These are phyloP conservation scores for Pseudotulostoma volvatum DNA, from an alignment of 495 filamentous ascomycete genomes.

Conservation along the genomic window DNA sequence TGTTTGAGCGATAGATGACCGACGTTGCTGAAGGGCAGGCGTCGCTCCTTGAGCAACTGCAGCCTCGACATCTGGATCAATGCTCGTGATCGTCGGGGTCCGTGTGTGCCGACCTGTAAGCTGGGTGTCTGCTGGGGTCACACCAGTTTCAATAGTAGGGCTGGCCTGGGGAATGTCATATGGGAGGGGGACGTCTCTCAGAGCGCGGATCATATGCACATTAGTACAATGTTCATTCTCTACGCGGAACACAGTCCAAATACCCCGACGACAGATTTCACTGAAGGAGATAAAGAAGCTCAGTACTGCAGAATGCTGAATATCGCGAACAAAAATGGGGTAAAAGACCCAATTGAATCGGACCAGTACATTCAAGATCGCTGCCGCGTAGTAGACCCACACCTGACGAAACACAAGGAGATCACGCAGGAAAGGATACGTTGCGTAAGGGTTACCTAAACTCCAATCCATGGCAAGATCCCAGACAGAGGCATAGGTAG, in stretches of 20 bases:
- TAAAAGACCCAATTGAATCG: slow-evolving; percentile 96
- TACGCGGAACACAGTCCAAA: slow-evolving; percentile 86
- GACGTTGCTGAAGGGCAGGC: slow-evolving; percentile 10
- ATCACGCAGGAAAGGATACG: slow-evolving; percentile 55
- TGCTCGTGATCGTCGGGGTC: slow-evolving; percentile 3
- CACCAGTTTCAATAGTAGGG: slow-evolving; percentile 2
- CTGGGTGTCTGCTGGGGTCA: slow-evolving; percentile 4
- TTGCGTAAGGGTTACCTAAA: slow-evolving; percentile 58
- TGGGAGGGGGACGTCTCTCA: slow-evolving; percentile 63
- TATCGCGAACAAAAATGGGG: slow-evolving; percentile 57
- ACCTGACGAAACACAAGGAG: slow-evolving; percentile 58
- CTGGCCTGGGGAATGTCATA: slow-evolving; percentile 29
- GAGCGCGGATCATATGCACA: slow-evolving; percentile 69
- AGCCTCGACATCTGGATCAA: slow-evolving; percentile 6
- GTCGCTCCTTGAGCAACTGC: slow-evolving; percentile 3
- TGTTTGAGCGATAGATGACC: slow-evolving; percentile 9
- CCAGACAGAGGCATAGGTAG: slow-evolving; percentile 79
- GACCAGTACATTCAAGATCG: slow-evolving; percentile 71
- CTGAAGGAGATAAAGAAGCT: slow-evolving; percentile 60
- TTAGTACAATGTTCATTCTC: slow-evolving; percentile 94
- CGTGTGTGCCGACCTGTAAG: not conserved
- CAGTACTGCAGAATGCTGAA: slow-evolving; percentile 64
- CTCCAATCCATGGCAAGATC: slow-evolving; percentile 96
- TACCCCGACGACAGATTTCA: slow-evolving; percentile 65
- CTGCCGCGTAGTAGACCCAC: slow-evolving; percentile 73